Evolutionary conservation across 768 basidiomycete species (phyloP).

Genomic region (Podaxis sp.): DNA sequence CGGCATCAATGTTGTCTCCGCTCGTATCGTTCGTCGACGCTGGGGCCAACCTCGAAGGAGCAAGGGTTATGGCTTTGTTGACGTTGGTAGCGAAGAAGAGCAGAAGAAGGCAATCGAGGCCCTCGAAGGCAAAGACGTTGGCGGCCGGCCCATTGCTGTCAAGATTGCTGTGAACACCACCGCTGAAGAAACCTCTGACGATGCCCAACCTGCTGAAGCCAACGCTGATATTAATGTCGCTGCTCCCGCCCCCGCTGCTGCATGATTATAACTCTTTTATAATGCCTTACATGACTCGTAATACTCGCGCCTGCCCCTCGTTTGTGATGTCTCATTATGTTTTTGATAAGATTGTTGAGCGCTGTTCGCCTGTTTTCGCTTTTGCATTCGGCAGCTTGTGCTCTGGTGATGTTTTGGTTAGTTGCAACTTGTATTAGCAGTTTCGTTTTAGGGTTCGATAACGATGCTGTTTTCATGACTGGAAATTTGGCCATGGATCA

Average conservation of each 20-base stretch:
- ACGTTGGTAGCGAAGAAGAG: slow-evolving; percentile 84
- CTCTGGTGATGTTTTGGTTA: slow-evolving; percentile 46
- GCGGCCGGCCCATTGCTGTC: slow-evolving; percentile 83
- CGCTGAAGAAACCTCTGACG: slow-evolving; percentile 53
- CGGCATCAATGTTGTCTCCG: slow-evolving; percentile 77
- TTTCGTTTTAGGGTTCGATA: slow-evolving; percentile 25
- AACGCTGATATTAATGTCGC: slow-evolving; percentile 23
- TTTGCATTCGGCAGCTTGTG: slow-evolving; percentile 30
- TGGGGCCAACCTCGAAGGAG: slow-evolving; percentile 84
- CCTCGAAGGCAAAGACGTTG: slow-evolving; percentile 85
- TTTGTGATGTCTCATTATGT: slow-evolving; percentile 20
- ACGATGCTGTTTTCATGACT: slow-evolving; percentile 24
- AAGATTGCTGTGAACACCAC: slow-evolving; percentile 92
- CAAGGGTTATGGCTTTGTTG: slow-evolving; percentile 98
- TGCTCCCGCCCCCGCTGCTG: slow-evolving; percentile 27
- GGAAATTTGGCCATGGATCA: neutral
- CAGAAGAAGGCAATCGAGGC: slow-evolving; percentile 89
- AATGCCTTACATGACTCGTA: slow-evolving; percentile 21
- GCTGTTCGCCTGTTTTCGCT: slow-evolving; percentile 20
- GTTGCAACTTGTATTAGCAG: slow-evolving; percentile 26
- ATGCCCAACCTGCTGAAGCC: slow-evolving; percentile 29
- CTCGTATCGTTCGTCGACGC: slow-evolving; percentile 85
- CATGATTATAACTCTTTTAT: slow-evolving; percentile 22
- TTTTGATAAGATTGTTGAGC: slow-evolving; percentile 25
- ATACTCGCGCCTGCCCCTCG: slow-evolving; percentile 20